Percentiles rank a stretch among this genome's conserved stretches.
Conservation (phyloP, 2,329 filamentous ascomycete species). For the Zasmidium cellare region DNA sequence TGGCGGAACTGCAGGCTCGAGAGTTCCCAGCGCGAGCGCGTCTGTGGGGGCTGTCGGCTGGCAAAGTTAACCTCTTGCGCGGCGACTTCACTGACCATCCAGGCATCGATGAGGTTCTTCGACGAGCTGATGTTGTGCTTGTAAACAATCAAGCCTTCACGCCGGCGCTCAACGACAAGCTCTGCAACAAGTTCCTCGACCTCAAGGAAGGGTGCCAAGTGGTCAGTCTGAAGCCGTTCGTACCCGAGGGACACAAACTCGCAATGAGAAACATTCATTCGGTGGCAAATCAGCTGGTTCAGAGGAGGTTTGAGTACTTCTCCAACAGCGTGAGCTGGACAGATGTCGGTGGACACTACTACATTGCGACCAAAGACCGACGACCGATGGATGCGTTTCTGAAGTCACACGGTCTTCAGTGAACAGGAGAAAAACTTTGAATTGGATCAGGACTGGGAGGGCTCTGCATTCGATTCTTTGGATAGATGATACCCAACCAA, state of each 20-base stretch:
- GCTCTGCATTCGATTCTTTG: slow-evolving; percentile 3
- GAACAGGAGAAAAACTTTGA: background rate
- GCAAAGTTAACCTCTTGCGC: slow-evolving; percentile 74
- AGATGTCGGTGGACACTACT: slow-evolving; percentile 74
- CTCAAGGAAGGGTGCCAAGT: slow-evolving; percentile 88
- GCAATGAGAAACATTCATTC: slow-evolving; percentile 74
- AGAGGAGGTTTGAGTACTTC: slow-evolving; percentile 69
- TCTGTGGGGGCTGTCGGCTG: slow-evolving; percentile 83
- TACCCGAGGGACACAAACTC: slow-evolving; percentile 75
- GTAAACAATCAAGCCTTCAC: slow-evolving; percentile 99
- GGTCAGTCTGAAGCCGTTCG: slow-evolving; percentile 89
- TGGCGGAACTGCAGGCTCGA: slow-evolving; percentile 75
- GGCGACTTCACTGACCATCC: slow-evolving; percentile 80
- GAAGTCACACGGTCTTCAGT: slow-evolving; percentile 33
- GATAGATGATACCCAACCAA: slow-evolving; percentile 14
- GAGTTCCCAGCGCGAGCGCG: slow-evolving; percentile 85
- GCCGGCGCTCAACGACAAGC: slow-evolving; percentile 76
- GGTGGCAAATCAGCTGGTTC: slow-evolving; percentile 76
- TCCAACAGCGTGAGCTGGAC: slow-evolving; percentile 84
- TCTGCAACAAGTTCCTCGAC: slow-evolving; percentile 89
- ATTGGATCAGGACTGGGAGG: slow-evolving; percentile 2
- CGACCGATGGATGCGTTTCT: slow-evolving; percentile 53
- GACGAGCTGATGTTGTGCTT: slow-evolving; percentile 88
- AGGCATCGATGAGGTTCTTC: slow-evolving; percentile 70
- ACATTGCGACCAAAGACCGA: slow-evolving; percentile 77